Evolutionary conservation across 2,329 filamentous ascomycete species (phyloP).

Genomic region (Penicillium carneum): DNA sequence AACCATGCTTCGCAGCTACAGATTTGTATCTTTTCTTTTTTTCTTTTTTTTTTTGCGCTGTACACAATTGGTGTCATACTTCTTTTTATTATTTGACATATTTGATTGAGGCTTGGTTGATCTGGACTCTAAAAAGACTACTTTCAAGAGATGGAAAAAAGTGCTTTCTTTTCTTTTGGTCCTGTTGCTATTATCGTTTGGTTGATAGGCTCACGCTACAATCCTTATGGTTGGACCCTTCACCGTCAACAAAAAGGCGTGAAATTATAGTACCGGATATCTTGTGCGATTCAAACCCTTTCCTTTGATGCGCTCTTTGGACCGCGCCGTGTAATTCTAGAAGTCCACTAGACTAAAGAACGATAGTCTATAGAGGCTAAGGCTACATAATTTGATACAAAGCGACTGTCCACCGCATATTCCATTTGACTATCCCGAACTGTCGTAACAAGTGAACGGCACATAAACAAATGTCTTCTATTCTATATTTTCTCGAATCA

Average conservation of each 20-base stretch:
- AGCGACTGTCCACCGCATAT: neutral
- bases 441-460: no score
- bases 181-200: neutral
- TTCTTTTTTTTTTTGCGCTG: slow-evolving; percentile 29
- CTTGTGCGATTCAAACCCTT: neutral
- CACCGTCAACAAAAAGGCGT: neutral
- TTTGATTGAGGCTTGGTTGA: slow-evolving; percentile 14
- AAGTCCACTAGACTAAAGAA: neutral
- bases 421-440: neutral
- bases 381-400: neutral
- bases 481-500: neutral
- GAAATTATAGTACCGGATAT: neutral
- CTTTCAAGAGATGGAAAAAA: slow-evolving; percentile 20
- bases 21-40: slow-evolving; percentile 28
- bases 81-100: slow-evolving; percentile 13
- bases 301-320: neutral
- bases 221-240: neutral
- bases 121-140: slow-evolving; percentile 15
- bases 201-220: neutral
- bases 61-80: slow-evolving; percentile 19
- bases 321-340: neutral
- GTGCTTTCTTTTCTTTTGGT: slow-evolving; percentile 21
- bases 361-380: no score
- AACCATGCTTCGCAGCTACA: slow-evolving; percentile 29
- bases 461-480: neutral